Evolutionary conservation across 176 grass and related monocot genomes (phyloP).

Genomic region (Dendrocalamus sinicus): DNA sequence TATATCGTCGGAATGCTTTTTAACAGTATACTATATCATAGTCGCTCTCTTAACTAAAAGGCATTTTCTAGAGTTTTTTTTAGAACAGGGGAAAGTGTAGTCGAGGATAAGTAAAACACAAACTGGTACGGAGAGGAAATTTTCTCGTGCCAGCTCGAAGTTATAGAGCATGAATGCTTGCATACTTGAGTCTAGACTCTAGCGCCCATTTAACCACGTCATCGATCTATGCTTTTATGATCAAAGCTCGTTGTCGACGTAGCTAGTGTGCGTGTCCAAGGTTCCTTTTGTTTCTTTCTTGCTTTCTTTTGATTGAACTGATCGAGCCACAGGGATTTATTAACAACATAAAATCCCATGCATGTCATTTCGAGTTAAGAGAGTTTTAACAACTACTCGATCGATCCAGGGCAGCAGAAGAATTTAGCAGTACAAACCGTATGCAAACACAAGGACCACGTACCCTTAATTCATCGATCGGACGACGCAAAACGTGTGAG

Average conservation of each 20-base stretch:
- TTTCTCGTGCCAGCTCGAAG: not conserved
- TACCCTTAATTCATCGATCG: not conserved
- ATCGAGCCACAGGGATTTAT: too few species aligned
- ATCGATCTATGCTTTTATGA: not conserved
- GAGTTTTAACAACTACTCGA: too few species aligned
- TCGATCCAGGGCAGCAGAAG: too few species aligned
- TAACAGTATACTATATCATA: accelerated
- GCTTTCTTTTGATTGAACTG: not conserved
- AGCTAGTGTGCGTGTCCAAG: not conserved
- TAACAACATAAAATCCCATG: not conserved
- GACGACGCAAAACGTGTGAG: not conserved
- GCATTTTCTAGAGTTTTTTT: not conserved
- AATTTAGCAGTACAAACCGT: too few species aligned
- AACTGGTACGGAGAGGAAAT: not conserved
- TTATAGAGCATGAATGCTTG: not conserved
- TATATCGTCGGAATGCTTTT: too few species aligned
- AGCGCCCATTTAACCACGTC: not conserved
- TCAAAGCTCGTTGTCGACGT: not conserved
- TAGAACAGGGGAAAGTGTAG: not conserved
- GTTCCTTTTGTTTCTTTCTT: not conserved
- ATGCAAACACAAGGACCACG: not conserved
- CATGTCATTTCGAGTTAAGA: not conserved
- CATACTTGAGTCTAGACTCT: not conserved
- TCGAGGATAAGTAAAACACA: not conserved
- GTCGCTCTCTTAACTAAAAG: not conserved